A percentile compares a stretch with the other conserved stretches of the same genome.
Evolutionary conservation across 2,329 filamentous ascomycete genomes (phyloP).

Genomic region (Polytolypa hystricis): DNA sequence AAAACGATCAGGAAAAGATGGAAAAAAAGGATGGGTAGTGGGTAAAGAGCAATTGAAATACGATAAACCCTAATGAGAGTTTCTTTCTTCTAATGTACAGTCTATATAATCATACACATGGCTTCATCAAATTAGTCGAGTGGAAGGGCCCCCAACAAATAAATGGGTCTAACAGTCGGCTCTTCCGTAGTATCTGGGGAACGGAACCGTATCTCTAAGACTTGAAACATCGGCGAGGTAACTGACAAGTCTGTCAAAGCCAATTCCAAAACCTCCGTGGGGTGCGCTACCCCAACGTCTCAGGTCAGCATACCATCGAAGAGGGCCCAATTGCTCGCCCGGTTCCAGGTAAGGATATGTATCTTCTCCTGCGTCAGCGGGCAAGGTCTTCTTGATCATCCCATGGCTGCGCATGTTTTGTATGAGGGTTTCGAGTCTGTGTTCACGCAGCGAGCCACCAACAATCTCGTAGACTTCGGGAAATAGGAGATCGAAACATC

Average conservation of each 20-base stretch:
- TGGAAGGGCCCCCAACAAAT: no score
- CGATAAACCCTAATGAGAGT: no score
- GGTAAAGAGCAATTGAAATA: no score
- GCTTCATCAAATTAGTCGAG: no score
- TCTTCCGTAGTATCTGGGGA: slow-evolving; percentile 58
- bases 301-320: slow-evolving; percentile 83
- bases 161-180: slow-evolving; percentile 40
- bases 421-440: slow-evolving; percentile 57
- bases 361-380: slow-evolving; percentile 7
- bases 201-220: slow-evolving; percentile 74
- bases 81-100: no score
- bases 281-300: slow-evolving; percentile 83
- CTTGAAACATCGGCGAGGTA: slow-evolving; percentile 74
- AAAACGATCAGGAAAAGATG: no score
- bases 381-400: slow-evolving; percentile 35
- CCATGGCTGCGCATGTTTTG: slow-evolving; percentile 61
- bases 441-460: slow-evolving; percentile 81
- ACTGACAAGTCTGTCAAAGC: slow-evolving; percentile 75
- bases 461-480: slow-evolving; percentile 78
- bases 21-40: no score
- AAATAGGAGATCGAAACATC: slow-evolving; percentile 83
- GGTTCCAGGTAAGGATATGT: slow-evolving; percentile 26
- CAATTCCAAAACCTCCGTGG: slow-evolving; percentile 82
- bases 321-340: slow-evolving; percentile 35
- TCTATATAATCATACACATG: no score